Base-by-base conservation (phyloP, 2,329 filamentous ascomycete species). In the Dissoconium aciculare region DNA sequence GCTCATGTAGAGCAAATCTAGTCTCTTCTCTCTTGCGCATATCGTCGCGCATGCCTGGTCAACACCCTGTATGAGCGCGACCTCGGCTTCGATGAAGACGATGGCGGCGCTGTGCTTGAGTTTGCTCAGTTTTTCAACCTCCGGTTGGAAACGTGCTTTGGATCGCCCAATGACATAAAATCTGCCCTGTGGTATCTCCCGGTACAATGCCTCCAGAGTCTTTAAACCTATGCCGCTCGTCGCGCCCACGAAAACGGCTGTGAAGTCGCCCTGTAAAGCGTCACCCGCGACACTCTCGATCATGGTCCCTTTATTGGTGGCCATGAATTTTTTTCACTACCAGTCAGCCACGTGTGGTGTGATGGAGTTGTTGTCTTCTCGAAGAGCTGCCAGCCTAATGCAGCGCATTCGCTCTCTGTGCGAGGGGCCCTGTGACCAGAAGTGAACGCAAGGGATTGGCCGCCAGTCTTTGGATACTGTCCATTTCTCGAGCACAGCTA, bases 1-100 rank as follows among this genome's bases (percentile, higher is more conserved):
- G n/a, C 47, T 55, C 46, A 57, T 42, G 39, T 54, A 53, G 9
- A 60, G 45, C 6, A 59, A 24, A 34, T 59, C 54, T 3, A 60
- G 32, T 19, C 42, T 42, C 4, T 38, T 37, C 27, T 57, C 53
- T 28, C 37, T 46, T 2, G 12, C 32, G 34, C 25, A 59, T 47
- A 11, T 41, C 19, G 5, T 36, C 29, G 27, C 49, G 51, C 0
- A 49, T 45, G n/a, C n/a, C 11, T 32, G 29, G 26, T 52, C 49
- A 27, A 51, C 46, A 10, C 51, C 47, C 3, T 36, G 35, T 15
- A 58, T 30, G 11, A 55, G 46, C 3, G 52, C 52, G 11, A 55
- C 38, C 27, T 57, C 52, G 2, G 40, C 32, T 31, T 50, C 39
- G 27, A 51, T 34, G 31, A 49, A 52, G 10, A 31, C 40, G 11